Evolutionary conservation across 2,329 filamentous ascomycete genomes (phyloP).

Genomic region (Botrytis deweyae): DNA sequence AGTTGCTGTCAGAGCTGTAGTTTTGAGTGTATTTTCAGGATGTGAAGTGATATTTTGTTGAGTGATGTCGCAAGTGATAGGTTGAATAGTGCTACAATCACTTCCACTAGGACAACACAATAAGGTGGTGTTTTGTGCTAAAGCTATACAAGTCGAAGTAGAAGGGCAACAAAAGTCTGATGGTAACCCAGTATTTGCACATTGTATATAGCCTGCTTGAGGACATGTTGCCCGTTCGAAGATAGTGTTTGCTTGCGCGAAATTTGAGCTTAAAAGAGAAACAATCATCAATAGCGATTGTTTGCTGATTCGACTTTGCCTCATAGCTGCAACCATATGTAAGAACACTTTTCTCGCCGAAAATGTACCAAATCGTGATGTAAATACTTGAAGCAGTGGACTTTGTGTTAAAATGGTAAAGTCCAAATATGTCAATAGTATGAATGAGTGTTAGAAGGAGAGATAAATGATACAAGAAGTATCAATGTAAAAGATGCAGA

Average conservation of each 20-base stretch:
- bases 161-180: conserved; percentile 65
- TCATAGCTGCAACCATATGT: conserved; percentile 27
- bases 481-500: conserved; percentile 22
- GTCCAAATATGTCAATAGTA: conserved; percentile 11
- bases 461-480: conserved; percentile 28
- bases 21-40: conserved; percentile 63
- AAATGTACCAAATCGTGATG: background rate
- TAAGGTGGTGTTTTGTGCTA: conserved; percentile 65
- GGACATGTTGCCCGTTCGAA: conserved; percentile 53
- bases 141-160: conserved; percentile 54
- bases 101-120: conserved; percentile 65
- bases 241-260: conserved; percentile 41
- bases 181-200: conserved; percentile 54
- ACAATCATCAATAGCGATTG: conserved; percentile 28
- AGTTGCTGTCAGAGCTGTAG: conserved; percentile 56
- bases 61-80: conserved; percentile 63
- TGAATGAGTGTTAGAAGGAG: conserved; percentile 29
- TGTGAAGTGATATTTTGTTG: conserved; percentile 59
- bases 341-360: background rate
- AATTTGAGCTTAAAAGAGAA: conserved; percentile 42
- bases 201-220: conserved; percentile 50
- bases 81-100: conserved; percentile 59
- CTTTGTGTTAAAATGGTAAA: conserved; percentile 4
- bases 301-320: conserved; percentile 22
- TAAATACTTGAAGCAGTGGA: conserved; percentile 5